These are phyloP conservation scores for Pouteria campechiana DNA, from an alignment of 179 eudicot species.

Conservation along the genomic window DNA sequence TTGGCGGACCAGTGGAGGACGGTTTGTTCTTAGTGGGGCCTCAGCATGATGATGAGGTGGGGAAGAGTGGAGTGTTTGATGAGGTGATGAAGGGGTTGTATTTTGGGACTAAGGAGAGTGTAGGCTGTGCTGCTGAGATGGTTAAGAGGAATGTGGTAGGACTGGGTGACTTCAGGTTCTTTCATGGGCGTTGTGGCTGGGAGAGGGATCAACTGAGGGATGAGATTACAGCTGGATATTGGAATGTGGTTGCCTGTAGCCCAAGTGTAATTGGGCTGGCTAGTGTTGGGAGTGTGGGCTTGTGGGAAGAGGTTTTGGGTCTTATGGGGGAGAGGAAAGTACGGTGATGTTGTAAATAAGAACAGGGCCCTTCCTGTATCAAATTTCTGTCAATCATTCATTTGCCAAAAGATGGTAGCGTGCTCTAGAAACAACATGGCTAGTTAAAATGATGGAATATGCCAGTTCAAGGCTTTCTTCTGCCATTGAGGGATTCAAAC, in stretches of 20 bases:
- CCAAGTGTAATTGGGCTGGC: slow-evolving; percentile 54
- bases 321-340: slow-evolving; percentile 69
- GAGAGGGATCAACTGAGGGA: slow-evolving; percentile 62
- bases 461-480: no score
- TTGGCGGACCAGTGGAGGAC: slow-evolving; percentile 76
- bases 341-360: slow-evolving; percentile 21
- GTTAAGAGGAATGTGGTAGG: slow-evolving; percentile 70
- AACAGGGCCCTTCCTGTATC: no score
- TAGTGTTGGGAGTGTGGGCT: slow-evolving; percentile 41
- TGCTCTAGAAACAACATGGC: no score
- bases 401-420: no score
- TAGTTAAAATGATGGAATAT: no score
- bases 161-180: slow-evolving; percentile 54
- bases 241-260: slow-evolving; percentile 85
- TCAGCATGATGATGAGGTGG: slow-evolving; percentile 15
- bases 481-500: no score
- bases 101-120: slow-evolving; percentile 67
- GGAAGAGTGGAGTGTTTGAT: slow-evolving; percentile 59
- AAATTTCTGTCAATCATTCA: no score
- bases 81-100: slow-evolving; percentile 76
- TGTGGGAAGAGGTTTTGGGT: slow-evolving; percentile 81
- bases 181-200: slow-evolving; percentile 95
- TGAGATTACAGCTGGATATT: slow-evolving; percentile 73
- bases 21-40: slow-evolving; percentile 58
- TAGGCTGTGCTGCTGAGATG: slow-evolving; percentile 83